Evolutionary conservation across 345 rosid genomes (phyloP), one percentile per base, ranked within the genome.

Genomic region (Trapa incisa): DNA sequence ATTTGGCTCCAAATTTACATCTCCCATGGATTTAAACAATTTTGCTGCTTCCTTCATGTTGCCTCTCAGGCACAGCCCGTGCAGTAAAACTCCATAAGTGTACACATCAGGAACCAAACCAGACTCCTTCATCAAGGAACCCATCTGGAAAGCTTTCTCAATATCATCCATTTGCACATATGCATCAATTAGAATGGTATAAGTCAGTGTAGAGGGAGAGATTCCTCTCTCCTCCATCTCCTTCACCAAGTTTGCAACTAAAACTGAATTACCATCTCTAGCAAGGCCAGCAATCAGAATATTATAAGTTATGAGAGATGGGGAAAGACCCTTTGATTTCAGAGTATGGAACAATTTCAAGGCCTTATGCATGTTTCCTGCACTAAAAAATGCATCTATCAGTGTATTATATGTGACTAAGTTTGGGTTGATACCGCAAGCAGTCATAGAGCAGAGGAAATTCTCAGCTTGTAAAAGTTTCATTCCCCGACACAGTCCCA

Each of bases 181-280:
- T 0, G 86, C 81, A 68, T 87, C 78, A 11, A 86, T 85, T 35
- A 85, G 57, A 43, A 86, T 83, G 0, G 98, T 87, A 45, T 83
- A 89, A 15, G 96, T 89, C 64, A 83, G 89, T 75, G 77, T 74
- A 10, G 89, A 86, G 64, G 95, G 85, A 58, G 75, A 75, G 64
- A 89, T 71, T 53, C 87, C 88, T 83, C 95, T 86, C 65, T 85
- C 93, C 76, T 82, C 86, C 96, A 87, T 89, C 78, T 92, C 89
- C 80, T 76, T 82, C 47, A 84, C 82, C 53, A 92, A 72, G 50
- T 77, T 72, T 43, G 79, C 73, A 54, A 82, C 89, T 65, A 65
- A 63, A 12, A 63, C 68, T 15, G 72, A 70, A 60, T 85, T 79
- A 68, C 83, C 81, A 29, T 79, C 80, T 58, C 68, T 86, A 73